Base-by-base conservation (phyloP, 306 rosid genomes). In the Corylus heterophylla region DNA sequence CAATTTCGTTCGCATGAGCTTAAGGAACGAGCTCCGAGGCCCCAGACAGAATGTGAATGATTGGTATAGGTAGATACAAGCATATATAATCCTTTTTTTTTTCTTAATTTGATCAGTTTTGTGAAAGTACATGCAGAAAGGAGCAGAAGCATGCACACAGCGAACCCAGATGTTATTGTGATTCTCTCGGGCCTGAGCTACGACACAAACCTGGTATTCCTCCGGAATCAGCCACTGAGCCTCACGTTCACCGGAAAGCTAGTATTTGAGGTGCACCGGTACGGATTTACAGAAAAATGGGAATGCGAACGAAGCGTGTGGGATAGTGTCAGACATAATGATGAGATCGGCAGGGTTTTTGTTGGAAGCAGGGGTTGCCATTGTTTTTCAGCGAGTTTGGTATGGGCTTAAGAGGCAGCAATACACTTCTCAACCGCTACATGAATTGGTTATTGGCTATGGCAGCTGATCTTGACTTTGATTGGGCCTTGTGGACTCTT, bases 81-180 rank as follows among this genome's bases (percentile, higher is more conserved):
- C 3, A n/a, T n/a, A n/a, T n/a, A 12, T 48, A 39, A 39, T 1
- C 7, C 10, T 45, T 45, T 45, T 8, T 44, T 44, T 0, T 48
- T 48, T 48, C 9, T 48, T 8, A 7, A 11, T 48, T 9, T 9
- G 1, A 45, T 45, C 9, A 48, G 9, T 9, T 48, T 48, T 12
- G 12, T 12, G 37, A 71, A 94, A 97, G 90, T 91, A 92, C 58
- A 91, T 92, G 97, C 89, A 86, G 61, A 76, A 82, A 88, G 98
- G 97, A 82, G 98, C 98, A 6, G 98, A 95, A 88, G 92, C 97
- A 3, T 93, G 51, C 97, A 95, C 80, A 84, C 87, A 29, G 96
- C 96, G 79, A 95, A 95, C 61, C 81, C 91, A 29, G 84, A 92
- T 39, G 88, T 91, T 74, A 90, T 95, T 12, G 90, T 95, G 7